Conservation (phyloP, 73 alveolate species). For the Paramecium octaurelia region DNA sequence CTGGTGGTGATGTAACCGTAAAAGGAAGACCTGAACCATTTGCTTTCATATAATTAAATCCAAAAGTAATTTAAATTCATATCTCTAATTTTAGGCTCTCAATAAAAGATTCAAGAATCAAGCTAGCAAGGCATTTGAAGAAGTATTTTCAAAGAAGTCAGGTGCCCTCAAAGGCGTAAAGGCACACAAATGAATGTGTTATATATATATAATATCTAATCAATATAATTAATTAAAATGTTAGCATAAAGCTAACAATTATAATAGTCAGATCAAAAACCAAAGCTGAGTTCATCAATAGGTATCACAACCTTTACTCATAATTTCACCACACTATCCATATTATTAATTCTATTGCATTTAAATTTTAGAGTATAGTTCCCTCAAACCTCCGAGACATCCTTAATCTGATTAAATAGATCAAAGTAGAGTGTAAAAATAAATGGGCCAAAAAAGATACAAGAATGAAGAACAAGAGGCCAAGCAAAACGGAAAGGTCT, state of each 20-base stretch:
- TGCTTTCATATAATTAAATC: constrained; percentile 63
- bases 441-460: not conserved
- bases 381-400: constrained; percentile 30
- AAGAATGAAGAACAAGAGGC: not conserved
- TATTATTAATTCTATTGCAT: not conserved
- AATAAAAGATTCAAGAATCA: constrained; percentile 53
- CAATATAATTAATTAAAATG: not conserved
- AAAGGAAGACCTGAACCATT: constrained; percentile 65
- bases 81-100: constrained; percentile 30
- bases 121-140: constrained; percentile 60
- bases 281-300: not conserved
- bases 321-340: not conserved
- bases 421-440: not conserved
- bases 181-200: constrained; percentile 20
- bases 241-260: constrained; percentile 29
- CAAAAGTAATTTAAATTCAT: constrained; percentile 31
- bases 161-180: constrained; percentile 63
- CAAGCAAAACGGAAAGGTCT: constrained; percentile 19
- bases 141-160: constrained; percentile 27
- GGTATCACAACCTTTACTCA: not conserved
- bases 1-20: constrained; percentile 59
- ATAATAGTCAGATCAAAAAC: not conserved
- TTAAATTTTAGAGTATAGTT: constrained; percentile 8
- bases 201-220: not conserved
- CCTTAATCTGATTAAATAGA: not conserved